Evolutionary conservation across 2,329 filamentous ascomycete genomes (phyloP), one percentile per base, ranked within the genome.

Genomic region (Pseudogymnoascus sp.): DNA sequence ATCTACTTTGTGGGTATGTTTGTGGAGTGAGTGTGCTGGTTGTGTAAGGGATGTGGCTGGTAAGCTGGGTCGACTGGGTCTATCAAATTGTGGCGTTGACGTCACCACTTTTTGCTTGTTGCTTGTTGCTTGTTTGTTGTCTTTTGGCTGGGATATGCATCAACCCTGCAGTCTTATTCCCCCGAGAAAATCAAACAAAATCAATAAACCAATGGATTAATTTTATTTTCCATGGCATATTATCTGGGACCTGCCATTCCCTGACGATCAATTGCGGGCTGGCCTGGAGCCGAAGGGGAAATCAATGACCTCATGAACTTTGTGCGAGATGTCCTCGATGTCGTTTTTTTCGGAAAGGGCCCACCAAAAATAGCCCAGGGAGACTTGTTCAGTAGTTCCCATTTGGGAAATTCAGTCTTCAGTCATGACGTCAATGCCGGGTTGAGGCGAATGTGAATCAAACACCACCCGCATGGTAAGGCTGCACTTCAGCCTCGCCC

Each of bases 191-290:
- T 20, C 22, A 20, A 14, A 43, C 20, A 43, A 43, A 43, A 43
- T 6, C 30, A 33, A 11, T 7, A 37, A 37, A 37, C 14, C 35
- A 14, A 37, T n/a, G 14, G 14, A 37, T n/a, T 12, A 37, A 37
- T 37, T 25, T 11, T 15, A 11, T 9, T 50, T 30, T 50, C 14
- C 43, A 28, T 50, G 43, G 43, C 43, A 50, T 50, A 30, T 50
- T 30, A 50, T 50, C 43, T 50, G 43, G 43, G 43, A 30, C 43
- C 43, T 50, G 43, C 25, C 25, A 50, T 30, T 50, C 22, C 43
- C 43, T 50, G 43, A 50, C 43, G 43, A 50, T 50, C 43, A 50
- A 50, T 30, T 30, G 43, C 25, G 43, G 43, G 22, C n/a, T 50
- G 43, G 12, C 43, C 43, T 50, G 6, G 28, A 33, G 6, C 6